Base-by-base conservation (phyloP, 129 eudicot species). In the sunflower (Helianthus annuus) region DNA sequence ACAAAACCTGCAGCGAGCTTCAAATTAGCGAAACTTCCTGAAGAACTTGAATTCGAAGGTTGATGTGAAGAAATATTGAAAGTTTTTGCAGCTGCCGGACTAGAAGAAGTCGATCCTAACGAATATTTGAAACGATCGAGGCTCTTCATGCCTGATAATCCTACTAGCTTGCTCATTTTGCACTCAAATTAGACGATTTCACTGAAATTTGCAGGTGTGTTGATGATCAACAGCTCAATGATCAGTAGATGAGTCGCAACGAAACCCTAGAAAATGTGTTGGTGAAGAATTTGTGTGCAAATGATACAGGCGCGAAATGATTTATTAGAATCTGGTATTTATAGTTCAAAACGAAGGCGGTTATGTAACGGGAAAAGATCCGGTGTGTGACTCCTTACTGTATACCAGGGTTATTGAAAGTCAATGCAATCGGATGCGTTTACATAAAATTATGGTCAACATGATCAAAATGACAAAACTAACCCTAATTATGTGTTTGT, bases 1-100 rank as follows among this genome's bases (percentile, higher is more conserved):
- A 29, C 56, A 52, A 48, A 34, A 85, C 99, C 99, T 76, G 99
- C 97, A 66, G 96, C 84, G 64, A 90, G 93, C 88, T 88, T 95
- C 83, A 95, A 67, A 80, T 81, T 86, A 40, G 91, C 89, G 73
- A 90, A 90, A 76, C 97, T 90, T 69, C 98, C 97, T 5, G 85
- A 68, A 10, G 98, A 83, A 85, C 72, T 78, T 10, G 87, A 83
- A 62, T 82, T 81, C 2, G 96, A 67, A 60, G 85, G 76, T 48
- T 78, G 83, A 6, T 88, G 83, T 58, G 91, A 77, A 79, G 91
- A 75, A 19, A 52, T 39, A 57, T 92, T 64, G 54, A 66, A 63
- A 4, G 74, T 62, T 76, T 87, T 90, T 10, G 81, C 67, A 64
- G 81, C 59, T 79, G 79, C 85, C 3, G 78, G 59, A 78, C 54